Base-by-base conservation (phyloP, 257 asterid species). In the Fraxinus americana region DNA sequence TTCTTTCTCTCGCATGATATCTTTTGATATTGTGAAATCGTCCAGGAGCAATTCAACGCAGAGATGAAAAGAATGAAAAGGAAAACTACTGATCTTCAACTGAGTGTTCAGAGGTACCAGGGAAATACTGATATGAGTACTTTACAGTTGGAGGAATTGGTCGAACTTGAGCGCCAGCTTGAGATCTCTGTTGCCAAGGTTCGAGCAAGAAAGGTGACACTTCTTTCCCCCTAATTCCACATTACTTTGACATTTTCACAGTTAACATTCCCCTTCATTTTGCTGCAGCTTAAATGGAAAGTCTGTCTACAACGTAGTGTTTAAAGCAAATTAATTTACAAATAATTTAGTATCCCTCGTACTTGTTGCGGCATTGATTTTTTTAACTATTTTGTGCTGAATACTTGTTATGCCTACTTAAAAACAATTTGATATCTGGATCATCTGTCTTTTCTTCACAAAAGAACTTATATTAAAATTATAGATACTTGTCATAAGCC, bases 41-140 rank as follows among this genome's bases (percentile, higher is more conserved):
- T 63, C 0, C 65, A 92, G 96, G 92, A 85, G 2, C 90, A 90
- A 74, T 74, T 82, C 1, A 81, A 27, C 75, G 75, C 12, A 80
- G 82, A 75, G 98, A 90, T 91, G 34, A 70, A 72, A 1, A 82
- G 85, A 73, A 88, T 89, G 90, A 89, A 86, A 79, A 86, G 50
- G 5, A 93, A 92, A 70, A 90, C 92, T 16, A 79, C 85, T 27
- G 85, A 85, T 70, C 96, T 93, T 41, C 91, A 93, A 67, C 67
- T 90, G 32, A 90, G 91, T 80, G 89, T 93, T 66, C 95, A 93
- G 81, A 88, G 87, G 81, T 93, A 90, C 82, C 92, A 84, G 48
- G 97, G 97, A 0, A 92, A 88, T 27, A 27, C 19, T 82, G 93
- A 90, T 63, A 82, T 93, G 84, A 90, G 84, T 52, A 78, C 80